phyloP scores from a whole-genome alignment of 176 grass and related monocot genomes.

The Canna indica region DNA sequence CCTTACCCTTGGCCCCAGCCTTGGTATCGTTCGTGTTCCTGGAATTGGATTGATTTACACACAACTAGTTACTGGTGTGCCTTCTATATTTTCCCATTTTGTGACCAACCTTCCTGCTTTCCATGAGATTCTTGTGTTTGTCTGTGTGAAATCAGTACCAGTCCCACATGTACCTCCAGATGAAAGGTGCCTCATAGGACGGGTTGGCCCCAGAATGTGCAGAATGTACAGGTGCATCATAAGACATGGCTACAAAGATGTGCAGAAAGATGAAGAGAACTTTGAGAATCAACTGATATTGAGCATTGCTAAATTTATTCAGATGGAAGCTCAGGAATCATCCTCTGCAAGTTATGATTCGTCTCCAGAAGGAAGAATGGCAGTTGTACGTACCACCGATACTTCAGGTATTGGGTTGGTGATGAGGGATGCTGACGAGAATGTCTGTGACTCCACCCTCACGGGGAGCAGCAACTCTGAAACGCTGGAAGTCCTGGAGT shows the following conservation, averaged over 20 bases:
- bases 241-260: slow-evolving; percentile 93
- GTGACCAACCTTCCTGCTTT: slow-evolving; percentile 91
- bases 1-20: slow-evolving; percentile 74
- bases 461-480: slow-evolving; percentile 67
- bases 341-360: slow-evolving; percentile 53
- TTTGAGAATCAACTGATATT: slow-evolving; percentile 81
- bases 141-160: slow-evolving; percentile 87
- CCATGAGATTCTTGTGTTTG: slow-evolving; percentile 86
- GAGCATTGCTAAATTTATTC: slow-evolving; percentile 96
- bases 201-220: slow-evolving; percentile 71
- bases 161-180: slow-evolving; percentile 64
- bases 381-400: slow-evolving; percentile 54
- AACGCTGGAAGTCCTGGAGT: slow-evolving; percentile 62
- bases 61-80: slow-evolving; percentile 81
- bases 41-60: slow-evolving; percentile 96
- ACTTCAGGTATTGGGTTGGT: slow-evolving; percentile 32
- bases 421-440: slow-evolving; percentile 33
- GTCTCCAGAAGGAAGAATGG: slow-evolving; percentile 90
- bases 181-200: slow-evolving; percentile 79
- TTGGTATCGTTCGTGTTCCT: slow-evolving; percentile 91
- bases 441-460: slow-evolving; percentile 22
- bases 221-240: slow-evolving; percentile 92
- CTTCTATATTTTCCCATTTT: slow-evolving; percentile 92
- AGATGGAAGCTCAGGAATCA: slow-evolving; percentile 80
- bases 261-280: slow-evolving; percentile 75